Evolutionary conservation across 1,284 basidiomycete genomes (phyloP), one percentile per base, ranked within the genome.

Genomic region (Leccinum pachyderme): DNA sequence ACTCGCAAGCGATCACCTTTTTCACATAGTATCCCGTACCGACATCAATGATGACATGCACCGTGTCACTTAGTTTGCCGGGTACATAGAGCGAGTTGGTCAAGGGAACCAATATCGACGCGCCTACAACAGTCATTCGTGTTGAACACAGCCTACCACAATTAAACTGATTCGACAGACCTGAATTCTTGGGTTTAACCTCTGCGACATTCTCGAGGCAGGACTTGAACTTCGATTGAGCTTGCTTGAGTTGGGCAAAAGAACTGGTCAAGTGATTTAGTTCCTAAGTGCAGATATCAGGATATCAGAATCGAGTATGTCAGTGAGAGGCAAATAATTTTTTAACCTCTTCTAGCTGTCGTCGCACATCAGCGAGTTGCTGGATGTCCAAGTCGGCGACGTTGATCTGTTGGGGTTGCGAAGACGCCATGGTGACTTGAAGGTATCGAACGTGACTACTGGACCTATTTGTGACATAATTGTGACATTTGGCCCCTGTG

Each of bases 11-110:
- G 53, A 78, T 56, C 53, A 93, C 95, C 82, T 98, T 98, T 72
- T 93, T 88, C 18, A 99, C 89, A 67, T 90, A 98, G 75, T 98
- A 99, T 0, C 96, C 96, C 0, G 96, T 98, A 2, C 96, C 96
- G 31, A 99, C 83, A 70, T 99, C 96, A 18, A 99, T 86, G 56
- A 98, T 88, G 48, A 99, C 95, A 61, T 93, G 84, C 49, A 94
- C 88, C 2, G 83, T 73, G 68, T 98, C 90, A 27, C 79, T 80
- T 33, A 98, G 79, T 73, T 88, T 94, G 29, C 95, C 96, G 1
- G 95, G 94, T 13, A 98, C 91, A 70, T 98, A 98, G 4, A 99
- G 81, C 2, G 94, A 97, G 70, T 91, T 93, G 9, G 95, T 98
- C 49, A 98, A 75, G 3, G 96, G 96, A 2, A 98, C 91, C 22